phyloP scores from a whole-genome alignment of 768 basidiomycete genomes.

The Omphalotus guepiniiformis region DNA sequence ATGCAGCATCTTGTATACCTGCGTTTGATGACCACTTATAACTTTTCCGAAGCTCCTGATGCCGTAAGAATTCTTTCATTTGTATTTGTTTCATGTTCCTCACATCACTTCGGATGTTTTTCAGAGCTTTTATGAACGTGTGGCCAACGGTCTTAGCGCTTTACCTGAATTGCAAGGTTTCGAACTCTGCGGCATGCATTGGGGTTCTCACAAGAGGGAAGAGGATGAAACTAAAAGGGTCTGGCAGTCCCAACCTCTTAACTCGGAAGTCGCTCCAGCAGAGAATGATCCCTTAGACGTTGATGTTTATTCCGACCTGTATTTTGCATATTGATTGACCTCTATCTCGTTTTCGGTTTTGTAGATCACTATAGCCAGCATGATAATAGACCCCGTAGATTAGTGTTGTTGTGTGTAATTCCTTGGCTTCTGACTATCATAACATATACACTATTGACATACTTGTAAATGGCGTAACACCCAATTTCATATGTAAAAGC shows the following conservation, averaged over 20 bases:
- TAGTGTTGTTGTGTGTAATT: too few species aligned
- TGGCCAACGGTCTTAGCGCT: conserved; percentile 51
- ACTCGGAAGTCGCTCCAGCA: conserved; percentile 14
- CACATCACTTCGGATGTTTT: conserved; percentile 11
- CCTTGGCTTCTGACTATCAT: too few species aligned
- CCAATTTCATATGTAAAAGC: too few species aligned
- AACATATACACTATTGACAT: too few species aligned
- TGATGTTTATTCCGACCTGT: conserved; percentile 10
- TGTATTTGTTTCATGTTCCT: conserved; percentile 18
- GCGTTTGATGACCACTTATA: conserved; percentile 57
- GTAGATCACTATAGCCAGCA: too few species aligned
- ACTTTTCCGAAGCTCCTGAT: conserved; percentile 45
- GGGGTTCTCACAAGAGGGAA: conserved; percentile 53
- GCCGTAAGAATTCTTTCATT: conserved; percentile 36
- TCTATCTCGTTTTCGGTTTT: neutral
- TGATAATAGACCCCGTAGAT: too few species aligned
- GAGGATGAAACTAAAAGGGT: conserved; percentile 38
- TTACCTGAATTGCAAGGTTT: conserved; percentile 62
- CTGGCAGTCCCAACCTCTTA: conserved; percentile 52
- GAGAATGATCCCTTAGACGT: neutral
- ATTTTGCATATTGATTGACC: conserved; percentile 5
- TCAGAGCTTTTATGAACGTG: conserved; percentile 61
- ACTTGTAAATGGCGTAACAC: too few species aligned
- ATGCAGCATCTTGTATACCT: conserved; percentile 63
- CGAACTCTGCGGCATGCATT: conserved; percentile 74